Evolutionary conservation across 441 rosid genomes (phyloP).

Genomic region (Croton setiger): DNA sequence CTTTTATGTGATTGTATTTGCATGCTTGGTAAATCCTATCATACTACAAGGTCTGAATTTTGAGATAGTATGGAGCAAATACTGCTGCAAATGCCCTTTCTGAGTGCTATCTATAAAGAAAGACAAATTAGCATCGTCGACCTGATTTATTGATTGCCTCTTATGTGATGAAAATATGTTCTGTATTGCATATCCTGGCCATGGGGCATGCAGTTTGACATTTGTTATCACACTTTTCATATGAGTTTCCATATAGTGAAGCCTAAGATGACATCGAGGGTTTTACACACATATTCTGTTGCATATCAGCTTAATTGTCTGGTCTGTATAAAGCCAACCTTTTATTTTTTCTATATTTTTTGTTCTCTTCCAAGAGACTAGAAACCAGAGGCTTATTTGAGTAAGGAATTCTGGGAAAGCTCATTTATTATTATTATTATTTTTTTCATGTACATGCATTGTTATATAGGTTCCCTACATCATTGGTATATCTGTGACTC

Average conservation of each 20-base stretch:
- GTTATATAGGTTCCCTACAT: constrained; percentile 1
- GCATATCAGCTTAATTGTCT: background rate
- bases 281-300: background rate
- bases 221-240: background rate
- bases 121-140: background rate
- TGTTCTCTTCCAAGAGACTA: background rate
- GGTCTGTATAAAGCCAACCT: background rate
- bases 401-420: background rate
- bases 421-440: constrained; percentile 1
- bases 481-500: constrained; percentile 1
- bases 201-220: background rate
- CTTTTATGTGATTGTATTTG: constrained; percentile 22
- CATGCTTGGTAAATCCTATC: constrained; percentile 8
- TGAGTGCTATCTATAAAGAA: background rate
- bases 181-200: background rate
- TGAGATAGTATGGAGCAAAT: background rate
- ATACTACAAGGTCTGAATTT: background rate
- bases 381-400: background rate
- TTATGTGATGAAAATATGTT: background rate
- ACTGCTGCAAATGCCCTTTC: background rate
- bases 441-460: background rate
- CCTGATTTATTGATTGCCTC: background rate
- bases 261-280: no score
- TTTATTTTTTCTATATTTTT: background rate
- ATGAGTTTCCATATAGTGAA: background rate